Evolutionary conservation across 2,329 filamentous ascomycete genomes (phyloP).

Genomic region (Penicillium digitatum): DNA sequence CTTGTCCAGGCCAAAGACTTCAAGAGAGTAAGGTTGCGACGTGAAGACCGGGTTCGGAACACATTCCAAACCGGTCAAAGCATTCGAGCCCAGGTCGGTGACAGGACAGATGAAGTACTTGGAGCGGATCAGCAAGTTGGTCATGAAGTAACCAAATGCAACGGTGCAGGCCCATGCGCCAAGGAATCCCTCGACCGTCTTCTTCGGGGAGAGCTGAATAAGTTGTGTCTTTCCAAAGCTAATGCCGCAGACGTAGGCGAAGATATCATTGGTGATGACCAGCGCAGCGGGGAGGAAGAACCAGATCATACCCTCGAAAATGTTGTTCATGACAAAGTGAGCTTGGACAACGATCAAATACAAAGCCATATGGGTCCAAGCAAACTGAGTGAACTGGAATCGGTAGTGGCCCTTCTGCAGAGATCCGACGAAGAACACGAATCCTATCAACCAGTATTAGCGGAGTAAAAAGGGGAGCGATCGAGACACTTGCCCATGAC

Average conservation of each 20-base stretch:
- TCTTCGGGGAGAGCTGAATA: constrained; percentile 97
- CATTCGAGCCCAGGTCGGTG: constrained; percentile 89
- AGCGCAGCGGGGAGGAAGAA: constrained; percentile 94
- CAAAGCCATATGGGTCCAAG: constrained; percentile 98
- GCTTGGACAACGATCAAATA: constrained; percentile 97
- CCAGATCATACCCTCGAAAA: constrained; percentile 99
- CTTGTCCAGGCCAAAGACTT: constrained; percentile 66
- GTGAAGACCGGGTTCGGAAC: constrained; percentile 88
- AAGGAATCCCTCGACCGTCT: constrained; percentile 96
- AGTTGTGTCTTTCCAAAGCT: constrained; percentile 94
- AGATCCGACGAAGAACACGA: constrained; percentile 95
- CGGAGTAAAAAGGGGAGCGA: neutral
- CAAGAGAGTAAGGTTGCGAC: constrained; percentile 66
- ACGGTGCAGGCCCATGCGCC: constrained; percentile 95
- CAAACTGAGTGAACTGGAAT: constrained; percentile 98
- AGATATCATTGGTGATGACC: constrained; percentile 98
- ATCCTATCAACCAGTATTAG: constrained; percentile 56
- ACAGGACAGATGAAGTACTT: constrained; percentile 99
- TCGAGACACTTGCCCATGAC: constrained; percentile 69
- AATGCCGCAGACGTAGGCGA: constrained; percentile 95
- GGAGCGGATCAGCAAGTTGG: constrained; percentile 79
- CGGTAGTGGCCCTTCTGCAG: constrained; percentile 94
- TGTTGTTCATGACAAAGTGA: constrained; percentile 99
- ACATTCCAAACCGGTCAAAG: constrained; percentile 86
- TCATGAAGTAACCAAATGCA: constrained; percentile 75